Base-by-base conservation (phyloP, 1,284 basidiomycete species). In the Earliella scabrosa region DNA sequence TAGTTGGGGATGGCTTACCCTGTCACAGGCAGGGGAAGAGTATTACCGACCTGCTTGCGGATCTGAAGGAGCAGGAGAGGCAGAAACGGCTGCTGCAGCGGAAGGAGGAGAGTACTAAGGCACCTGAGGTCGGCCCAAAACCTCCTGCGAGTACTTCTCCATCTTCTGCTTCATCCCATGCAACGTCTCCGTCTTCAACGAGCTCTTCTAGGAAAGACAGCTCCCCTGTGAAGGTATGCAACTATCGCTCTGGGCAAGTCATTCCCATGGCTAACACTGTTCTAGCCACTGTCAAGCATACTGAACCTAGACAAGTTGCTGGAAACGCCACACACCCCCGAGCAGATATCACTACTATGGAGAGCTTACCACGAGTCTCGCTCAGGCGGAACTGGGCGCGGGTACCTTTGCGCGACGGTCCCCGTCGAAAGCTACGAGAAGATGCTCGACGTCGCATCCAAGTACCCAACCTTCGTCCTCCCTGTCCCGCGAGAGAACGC, bases 321-420 rank as follows among this genome's bases (percentile, higher is more conserved):
- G 44, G 76, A 83, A 24, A 82, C 81, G 2, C 85, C 90, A 0
- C 91, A 95, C 65, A 87, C 89, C 1, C 59, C 87, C 2, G 80
- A 83, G 9, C 87, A 91, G 68, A 81, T 98, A 61, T 82, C 86
- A 4, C 80, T 87, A 1, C 79, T 97, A 1, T 97, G 95, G 95
- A 91, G 85, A n/a, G 82, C 90, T 0, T 97, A 95, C 67, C 95
- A 97, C 71, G 82, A 86, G 16, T 85, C 90, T 3, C 85, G 90
- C 21, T 85, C 86, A 11, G 79, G 83, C 14, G 88, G 92, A 0
- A 88, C 91, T 0, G 88, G 93, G 8, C 82, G 87, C 43, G 92
- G 93, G 7, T 94, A 82, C 69, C 80, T 97, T 18, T 95, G 88
- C 56, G 95, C 95, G 0, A 79, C 86, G 3, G 79, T 97, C 11